phyloP scores from a whole-genome alignment of 257 asterid genomes.

The Primulina eburnea region DNA sequence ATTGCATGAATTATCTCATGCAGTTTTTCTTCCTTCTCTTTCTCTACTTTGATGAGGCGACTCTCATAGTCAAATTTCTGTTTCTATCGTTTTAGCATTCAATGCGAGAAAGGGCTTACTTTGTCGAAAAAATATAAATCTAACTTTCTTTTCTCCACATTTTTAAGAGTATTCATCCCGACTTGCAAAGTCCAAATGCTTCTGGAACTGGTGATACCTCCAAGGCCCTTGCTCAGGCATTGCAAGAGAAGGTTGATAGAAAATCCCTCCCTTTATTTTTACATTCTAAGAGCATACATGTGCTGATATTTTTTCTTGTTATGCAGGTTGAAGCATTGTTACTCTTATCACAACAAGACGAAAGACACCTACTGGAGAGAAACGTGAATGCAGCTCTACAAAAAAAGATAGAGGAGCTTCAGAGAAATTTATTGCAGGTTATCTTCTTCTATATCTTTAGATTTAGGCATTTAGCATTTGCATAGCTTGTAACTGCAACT shows the following conservation, averaged over 20 bases:
- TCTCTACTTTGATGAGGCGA: not conserved
- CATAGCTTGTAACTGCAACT: not conserved
- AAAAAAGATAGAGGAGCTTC: slow-evolving; percentile 76
- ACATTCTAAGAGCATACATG: slow-evolving; percentile 12
- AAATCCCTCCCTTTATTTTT: slow-evolving; percentile 21
- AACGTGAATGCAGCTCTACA: slow-evolving; percentile 74
- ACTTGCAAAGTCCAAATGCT: slow-evolving; percentile 31
- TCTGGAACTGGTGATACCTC: slow-evolving; percentile 48
- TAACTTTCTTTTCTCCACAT: slow-evolving; percentile 22
- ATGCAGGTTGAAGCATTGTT: slow-evolving; percentile 73
- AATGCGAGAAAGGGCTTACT: not conserved
- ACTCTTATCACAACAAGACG: slow-evolving; percentile 93
- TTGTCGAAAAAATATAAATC: not conserved
- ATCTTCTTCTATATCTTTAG: slow-evolving; percentile 1
- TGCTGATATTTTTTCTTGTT: slow-evolving; percentile 22
- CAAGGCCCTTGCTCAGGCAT: slow-evolving; percentile 69
- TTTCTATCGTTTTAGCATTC: not conserved
- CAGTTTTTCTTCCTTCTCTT: not conserved
- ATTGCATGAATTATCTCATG: not conserved
- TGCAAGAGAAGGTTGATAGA: slow-evolving; percentile 81
- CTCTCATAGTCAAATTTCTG: not conserved
- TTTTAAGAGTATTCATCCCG: slow-evolving; percentile 44
- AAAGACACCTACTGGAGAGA: slow-evolving; percentile 77
- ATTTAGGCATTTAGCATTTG: slow-evolving; percentile 17
- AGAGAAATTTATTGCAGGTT: slow-evolving; percentile 85